Evolutionary conservation across 345 rosid genomes (phyloP).

Genomic region (Euphorbia pulcherrima): DNA sequence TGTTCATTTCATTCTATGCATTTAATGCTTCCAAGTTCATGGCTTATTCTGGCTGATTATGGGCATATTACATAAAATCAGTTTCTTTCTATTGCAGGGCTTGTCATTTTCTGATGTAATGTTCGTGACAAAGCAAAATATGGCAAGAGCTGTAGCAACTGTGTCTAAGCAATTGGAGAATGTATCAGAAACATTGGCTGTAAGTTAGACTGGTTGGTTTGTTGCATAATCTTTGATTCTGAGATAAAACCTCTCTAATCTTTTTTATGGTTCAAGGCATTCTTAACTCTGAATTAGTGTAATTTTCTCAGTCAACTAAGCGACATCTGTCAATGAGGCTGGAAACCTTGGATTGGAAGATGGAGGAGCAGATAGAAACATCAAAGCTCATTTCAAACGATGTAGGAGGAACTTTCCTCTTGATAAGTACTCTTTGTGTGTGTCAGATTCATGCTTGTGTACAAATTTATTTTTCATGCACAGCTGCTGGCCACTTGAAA

Average conservation of each 20-base stretch:
- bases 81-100: conserved; percentile 48
- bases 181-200: conserved; percentile 68
- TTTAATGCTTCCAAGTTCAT: conserved; percentile 12
- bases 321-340: conserved; percentile 72
- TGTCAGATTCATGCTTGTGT: background rate
- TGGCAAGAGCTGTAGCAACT: conserved; percentile 69
- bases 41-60: conserved; percentile 4
- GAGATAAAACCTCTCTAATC: background rate
- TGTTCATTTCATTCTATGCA: conserved; percentile 2
- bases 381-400: conserved; percentile 60
- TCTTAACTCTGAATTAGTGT: conserved; percentile 1
- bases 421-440: background rate
- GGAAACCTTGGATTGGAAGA: conserved; percentile 76
- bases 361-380: conserved; percentile 70
- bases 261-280: conserved; percentile 8
- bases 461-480: background rate
- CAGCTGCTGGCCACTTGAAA: background rate
- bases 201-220: conserved; percentile 31
- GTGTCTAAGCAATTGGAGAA: conserved; percentile 81
- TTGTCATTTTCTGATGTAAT: conserved; percentile 82
- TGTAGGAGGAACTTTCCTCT: conserved; percentile 31
- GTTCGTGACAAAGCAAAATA: conserved; percentile 88
- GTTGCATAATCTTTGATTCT: background rate
- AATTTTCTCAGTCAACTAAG: conserved; percentile 65
- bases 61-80: background rate